A percentile compares a stretch with the other conserved stretches of the same genome.
Conservation (phyloP, 768 basidiomycete genomes). For the Chalciporus pseudorubinellus region DNA sequence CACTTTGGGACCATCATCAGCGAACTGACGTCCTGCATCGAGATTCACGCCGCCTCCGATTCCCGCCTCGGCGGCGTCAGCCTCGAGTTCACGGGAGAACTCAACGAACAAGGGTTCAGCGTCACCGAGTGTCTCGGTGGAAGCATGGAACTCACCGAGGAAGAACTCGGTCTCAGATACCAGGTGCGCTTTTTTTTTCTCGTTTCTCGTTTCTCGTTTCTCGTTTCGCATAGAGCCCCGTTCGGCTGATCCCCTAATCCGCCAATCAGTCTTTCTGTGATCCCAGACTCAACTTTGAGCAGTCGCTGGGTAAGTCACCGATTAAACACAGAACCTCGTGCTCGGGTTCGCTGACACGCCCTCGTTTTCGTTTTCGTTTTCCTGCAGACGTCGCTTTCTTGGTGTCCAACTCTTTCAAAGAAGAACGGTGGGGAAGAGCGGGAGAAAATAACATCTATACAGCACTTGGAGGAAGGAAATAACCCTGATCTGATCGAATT, state of each 20-base stretch:
- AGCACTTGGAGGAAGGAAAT: constrained; percentile 29
- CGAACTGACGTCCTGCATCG: constrained; percentile 80
- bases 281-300: constrained; percentile 91
- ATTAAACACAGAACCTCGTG: background rate
- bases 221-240: too few species aligned
- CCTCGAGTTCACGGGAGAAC: constrained; percentile 89
- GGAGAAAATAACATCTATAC: constrained; percentile 28
- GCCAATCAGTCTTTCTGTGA: constrained; percentile 80
- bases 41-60: constrained; percentile 70
- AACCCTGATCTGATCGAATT: background rate
- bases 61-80: constrained; percentile 83
- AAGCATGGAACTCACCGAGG: constrained; percentile 90
- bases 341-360: background rate
- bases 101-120: constrained; percentile 86
- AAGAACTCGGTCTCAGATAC: constrained; percentile 87
- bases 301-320: constrained; percentile 73
- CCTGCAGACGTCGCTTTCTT: constrained; percentile 80
- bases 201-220: background rate
- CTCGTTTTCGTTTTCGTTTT: too few species aligned
- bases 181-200: constrained; percentile 45
- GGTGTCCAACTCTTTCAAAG: constrained; percentile 77
- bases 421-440: constrained; percentile 46
- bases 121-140: constrained; percentile 98
- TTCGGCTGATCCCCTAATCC: background rate
- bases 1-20: constrained; percentile 86